Evolutionary conservation across 1,284 basidiomycete species (phyloP).

Genomic region (Sporisorium scitamineum): DNA sequence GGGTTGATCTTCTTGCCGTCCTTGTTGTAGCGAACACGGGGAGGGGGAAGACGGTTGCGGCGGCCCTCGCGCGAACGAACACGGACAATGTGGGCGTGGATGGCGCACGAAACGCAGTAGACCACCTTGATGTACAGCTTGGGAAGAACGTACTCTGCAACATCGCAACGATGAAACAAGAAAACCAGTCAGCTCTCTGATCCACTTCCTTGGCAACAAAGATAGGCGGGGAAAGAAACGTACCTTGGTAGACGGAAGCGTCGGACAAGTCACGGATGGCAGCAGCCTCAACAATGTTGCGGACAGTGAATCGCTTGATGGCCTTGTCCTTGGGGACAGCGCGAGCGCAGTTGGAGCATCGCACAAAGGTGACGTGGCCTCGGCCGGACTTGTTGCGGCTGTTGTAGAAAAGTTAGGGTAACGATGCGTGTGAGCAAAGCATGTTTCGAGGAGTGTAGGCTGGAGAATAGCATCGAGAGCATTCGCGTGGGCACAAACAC

Average conservation of each 20-base stretch:
- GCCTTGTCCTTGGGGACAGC: slow-evolving; percentile 82
- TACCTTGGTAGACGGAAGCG: slow-evolving; percentile 84
- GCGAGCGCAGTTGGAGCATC: slow-evolving; percentile 95
- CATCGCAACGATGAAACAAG: background rate
- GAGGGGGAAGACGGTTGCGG: slow-evolving; percentile 77
- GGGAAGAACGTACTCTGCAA: slow-evolving; percentile 88
- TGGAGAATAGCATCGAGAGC: background rate
- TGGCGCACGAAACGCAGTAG: slow-evolving; percentile 99
- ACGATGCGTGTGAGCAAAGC: slow-evolving; percentile 16
- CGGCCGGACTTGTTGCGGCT: slow-evolving; percentile 80
- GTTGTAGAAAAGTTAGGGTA: slow-evolving; percentile 60
- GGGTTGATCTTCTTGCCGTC: slow-evolving; percentile 83
- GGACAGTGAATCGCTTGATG: slow-evolving; percentile 98
- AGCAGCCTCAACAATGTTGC: slow-evolving; percentile 99
- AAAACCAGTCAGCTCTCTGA: background rate
- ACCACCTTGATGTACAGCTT: slow-evolving; percentile 99
- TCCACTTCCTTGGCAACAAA: too few species aligned
- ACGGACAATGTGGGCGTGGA: slow-evolving; percentile 86
- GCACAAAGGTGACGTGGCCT: slow-evolving; percentile 91
- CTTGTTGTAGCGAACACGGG: slow-evolving; percentile 91
- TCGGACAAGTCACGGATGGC: slow-evolving; percentile 98
- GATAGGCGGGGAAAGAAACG: background rate
- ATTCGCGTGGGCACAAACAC: background rate
- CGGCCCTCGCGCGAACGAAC: slow-evolving; percentile 68
- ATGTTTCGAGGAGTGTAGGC: background rate